Conservation (phyloP, 2,329 filamentous ascomycete species). For the Clonostachys sp. region DNA sequence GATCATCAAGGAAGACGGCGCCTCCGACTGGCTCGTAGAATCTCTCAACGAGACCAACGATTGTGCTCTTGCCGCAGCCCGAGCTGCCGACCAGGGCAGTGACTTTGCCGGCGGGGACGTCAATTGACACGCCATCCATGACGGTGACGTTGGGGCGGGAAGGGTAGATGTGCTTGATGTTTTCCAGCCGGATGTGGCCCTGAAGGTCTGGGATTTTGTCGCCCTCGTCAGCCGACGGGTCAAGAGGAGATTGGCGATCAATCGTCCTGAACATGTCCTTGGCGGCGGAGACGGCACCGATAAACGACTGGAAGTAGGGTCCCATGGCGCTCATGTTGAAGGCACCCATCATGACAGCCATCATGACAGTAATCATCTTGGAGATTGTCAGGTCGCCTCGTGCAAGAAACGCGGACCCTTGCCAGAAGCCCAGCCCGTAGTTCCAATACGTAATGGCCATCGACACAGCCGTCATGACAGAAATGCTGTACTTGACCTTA, state of each 20-base stretch:
- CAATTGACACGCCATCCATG: conserved; percentile 19
- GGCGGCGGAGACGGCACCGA: not conserved
- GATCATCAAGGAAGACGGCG: conserved; percentile 73
- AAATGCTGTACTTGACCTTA: conserved; percentile 22
- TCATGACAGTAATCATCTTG: conserved; percentile 66
- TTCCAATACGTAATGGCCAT: conserved; percentile 74
- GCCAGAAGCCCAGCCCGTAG: conserved; percentile 90
- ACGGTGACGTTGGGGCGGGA: conserved; percentile 16
- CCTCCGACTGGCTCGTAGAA: conserved; percentile 91
- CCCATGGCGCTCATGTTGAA: conserved; percentile 13
- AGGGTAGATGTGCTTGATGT: conserved; percentile 49
- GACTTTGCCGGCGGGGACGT: conserved; percentile 67
- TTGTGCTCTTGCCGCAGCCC: conserved; percentile 90
- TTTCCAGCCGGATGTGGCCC: conserved; percentile 59
- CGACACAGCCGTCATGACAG: conserved; percentile 57
- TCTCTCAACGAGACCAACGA: conserved; percentile 86
- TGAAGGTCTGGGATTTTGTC: not conserved
- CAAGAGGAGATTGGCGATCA: conserved; percentile 1
- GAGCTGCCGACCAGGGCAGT: conserved; percentile 93
- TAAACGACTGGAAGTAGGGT: conserved; percentile 2
- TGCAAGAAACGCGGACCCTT: conserved; percentile 73
- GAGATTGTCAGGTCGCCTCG: conserved; percentile 49
- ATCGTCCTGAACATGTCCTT: not conserved
- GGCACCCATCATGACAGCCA: conserved; percentile 64
- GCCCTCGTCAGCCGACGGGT: conserved; percentile 1